A percentile compares a stretch with the other conserved stretches of the same genome.
phyloP scores from a whole-genome alignment of 495 filamentous ascomycete genomes.

The Penicillium crystallinum region DNA sequence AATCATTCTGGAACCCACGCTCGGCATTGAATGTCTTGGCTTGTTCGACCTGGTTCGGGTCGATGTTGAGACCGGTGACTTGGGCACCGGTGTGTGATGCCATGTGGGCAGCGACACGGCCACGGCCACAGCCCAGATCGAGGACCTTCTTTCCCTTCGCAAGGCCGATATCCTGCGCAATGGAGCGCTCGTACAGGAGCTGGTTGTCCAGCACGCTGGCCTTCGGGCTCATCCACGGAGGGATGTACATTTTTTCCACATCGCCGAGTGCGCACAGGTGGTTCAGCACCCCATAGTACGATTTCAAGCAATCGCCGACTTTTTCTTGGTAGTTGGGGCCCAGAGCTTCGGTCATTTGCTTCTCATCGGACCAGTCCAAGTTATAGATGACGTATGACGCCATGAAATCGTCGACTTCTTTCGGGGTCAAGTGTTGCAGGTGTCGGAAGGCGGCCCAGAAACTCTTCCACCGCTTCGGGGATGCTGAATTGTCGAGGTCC shows the following conservation, averaged over 20 bases:
- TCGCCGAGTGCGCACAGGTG: slow-evolving; percentile 62
- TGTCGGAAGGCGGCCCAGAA: slow-evolving; percentile 54
- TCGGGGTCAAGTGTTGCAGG: slow-evolving; percentile 50
- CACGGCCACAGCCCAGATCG: slow-evolving; percentile 57
- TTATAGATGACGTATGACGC: slow-evolving; percentile 63
- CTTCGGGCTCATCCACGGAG: slow-evolving; percentile 55
- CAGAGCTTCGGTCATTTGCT: slow-evolving; percentile 52
- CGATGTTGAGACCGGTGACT: slow-evolving; percentile 59
- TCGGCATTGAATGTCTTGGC: slow-evolving; percentile 48
- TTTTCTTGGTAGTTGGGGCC: slow-evolving; percentile 54
- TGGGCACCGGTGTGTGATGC: slow-evolving; percentile 48
- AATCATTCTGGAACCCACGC: slow-evolving; percentile 46
- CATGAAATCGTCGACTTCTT: slow-evolving; percentile 62
- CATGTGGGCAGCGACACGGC: slow-evolving; percentile 60
- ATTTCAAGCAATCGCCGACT: slow-evolving; percentile 54
- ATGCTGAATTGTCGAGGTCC: slow-evolving; percentile 43
- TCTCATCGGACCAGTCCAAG: slow-evolving; percentile 57
- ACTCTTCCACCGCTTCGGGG: slow-evolving; percentile 50
- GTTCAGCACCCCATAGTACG: slow-evolving; percentile 61
- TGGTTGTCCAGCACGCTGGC: slow-evolving; percentile 49
- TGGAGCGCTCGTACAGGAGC: slow-evolving; percentile 55
- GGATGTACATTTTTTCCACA: slow-evolving; percentile 67
- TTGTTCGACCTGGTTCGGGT: slow-evolving; percentile 56
- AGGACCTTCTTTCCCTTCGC: slow-evolving; percentile 47
- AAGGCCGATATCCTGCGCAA: slow-evolving; percentile 49